Evolutionary conservation across 306 rosid species (phyloP), one percentile per base, ranked within the genome.

Genomic region (Quercus aquifolioides): DNA sequence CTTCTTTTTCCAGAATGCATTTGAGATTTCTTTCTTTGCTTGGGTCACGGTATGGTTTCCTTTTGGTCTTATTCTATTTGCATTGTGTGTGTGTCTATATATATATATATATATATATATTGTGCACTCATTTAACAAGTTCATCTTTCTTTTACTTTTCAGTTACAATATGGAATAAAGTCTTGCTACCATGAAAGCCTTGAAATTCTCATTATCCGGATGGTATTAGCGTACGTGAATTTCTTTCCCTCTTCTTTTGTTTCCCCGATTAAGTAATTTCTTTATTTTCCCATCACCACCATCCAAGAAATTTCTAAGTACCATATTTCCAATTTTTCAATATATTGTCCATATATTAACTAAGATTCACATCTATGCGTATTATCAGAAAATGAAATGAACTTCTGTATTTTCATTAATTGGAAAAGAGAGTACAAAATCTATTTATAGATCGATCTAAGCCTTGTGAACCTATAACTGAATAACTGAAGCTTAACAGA

Each of bases 111-210:
- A 38, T 31, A 69, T 43, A 43, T 10, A 43, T 10, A 49, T 67
- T 67, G 26, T 35, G 52, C 10, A 35, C n/a, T 1, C 11, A 20
- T 74, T 14, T 18, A 60, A 63, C 4, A n/a, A 1, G 20, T 21
- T 20, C 4, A 21, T 26, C 13, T 56, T 33, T 10, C 21, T 13
- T 19, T 49, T 49, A 15, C 6, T 52, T 28, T 43, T 38, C 88
- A 90, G 93, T 62, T 81, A 26, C 80, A 90, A 82, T 90, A 35
- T 76, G 91, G 91, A 60, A 84, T 87, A 19, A 79, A 52, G 55
- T 89, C 91, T 58, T 89, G 93, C 82, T 89, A 89, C 85, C 93
- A 87, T 35, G 90, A 87, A 73, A 76, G 30, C 35, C 30, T 70
- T 26, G 78, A 10, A 2, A 49, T 85, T 49, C 82, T 87, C 73